phyloP scores from a whole-genome alignment of 768 basidiomycete species.

The Rhodotorula babjevae region DNA sequence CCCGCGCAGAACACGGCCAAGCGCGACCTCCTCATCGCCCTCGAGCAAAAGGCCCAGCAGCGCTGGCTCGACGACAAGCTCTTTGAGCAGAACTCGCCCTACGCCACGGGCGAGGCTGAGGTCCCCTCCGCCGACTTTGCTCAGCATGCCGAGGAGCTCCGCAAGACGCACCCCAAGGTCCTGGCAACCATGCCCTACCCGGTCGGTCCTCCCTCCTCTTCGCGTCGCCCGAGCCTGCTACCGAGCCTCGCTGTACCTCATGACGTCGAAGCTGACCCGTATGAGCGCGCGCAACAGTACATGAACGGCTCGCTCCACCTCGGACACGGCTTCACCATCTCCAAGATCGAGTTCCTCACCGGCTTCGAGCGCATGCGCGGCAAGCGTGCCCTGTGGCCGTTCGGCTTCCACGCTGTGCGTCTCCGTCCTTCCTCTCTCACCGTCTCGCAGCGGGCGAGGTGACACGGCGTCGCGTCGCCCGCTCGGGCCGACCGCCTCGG shows the following conservation, averaged over 20 bases:
- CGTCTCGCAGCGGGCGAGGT: too few relatives aligned
- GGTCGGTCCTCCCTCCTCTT: neutral
- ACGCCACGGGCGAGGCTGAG: slow-evolving; percentile 53
- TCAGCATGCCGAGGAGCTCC: slow-evolving; percentile 55
- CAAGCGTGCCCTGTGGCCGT: slow-evolving; percentile 91
- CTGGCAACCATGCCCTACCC: slow-evolving; percentile 93
- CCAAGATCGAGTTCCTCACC: slow-evolving; percentile 93
- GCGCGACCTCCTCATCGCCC: slow-evolving; percentile 73
- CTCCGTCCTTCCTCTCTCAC: neutral
- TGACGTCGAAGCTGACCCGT: too few relatives aligned
- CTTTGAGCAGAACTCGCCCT: slow-evolving; percentile 81
- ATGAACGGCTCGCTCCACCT: slow-evolving; percentile 98
- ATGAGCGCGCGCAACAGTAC: slow-evolving; percentile 52
- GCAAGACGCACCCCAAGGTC: slow-evolving; percentile 85
- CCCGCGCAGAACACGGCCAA: slow-evolving; percentile 69
- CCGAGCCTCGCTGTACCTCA: too few relatives aligned
- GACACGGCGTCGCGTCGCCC: too few relatives aligned
- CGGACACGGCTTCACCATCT: slow-evolving; percentile 96
- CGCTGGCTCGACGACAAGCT: slow-evolving; percentile 70
- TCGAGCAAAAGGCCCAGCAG: slow-evolving; percentile 80
- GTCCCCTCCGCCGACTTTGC: slow-evolving; percentile 55
- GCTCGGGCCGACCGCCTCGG: too few relatives aligned
- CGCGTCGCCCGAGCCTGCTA: neutral
- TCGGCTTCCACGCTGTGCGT: slow-evolving; percentile 75
- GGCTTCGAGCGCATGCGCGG: slow-evolving; percentile 94